phyloP scores from a whole-genome alignment of 2,329 filamentous ascomycete species.

The Fusarium sp. region DNA sequence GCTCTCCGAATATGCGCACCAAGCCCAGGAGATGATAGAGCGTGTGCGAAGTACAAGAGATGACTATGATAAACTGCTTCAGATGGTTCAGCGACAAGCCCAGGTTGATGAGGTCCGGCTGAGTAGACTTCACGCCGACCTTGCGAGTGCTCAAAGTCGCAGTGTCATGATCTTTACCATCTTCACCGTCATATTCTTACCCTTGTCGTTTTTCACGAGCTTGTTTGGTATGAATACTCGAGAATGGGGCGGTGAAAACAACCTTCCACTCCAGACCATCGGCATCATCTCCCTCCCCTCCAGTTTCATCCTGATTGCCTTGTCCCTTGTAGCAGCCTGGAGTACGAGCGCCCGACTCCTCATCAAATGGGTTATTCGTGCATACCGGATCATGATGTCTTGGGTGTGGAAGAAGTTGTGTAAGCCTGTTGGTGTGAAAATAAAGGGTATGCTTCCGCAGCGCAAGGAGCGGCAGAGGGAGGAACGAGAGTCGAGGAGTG shows the following conservation, averaged over 20 bases:
- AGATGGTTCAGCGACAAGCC: slow-evolving; percentile 76
- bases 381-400: slow-evolving; percentile 23
- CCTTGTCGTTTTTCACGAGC: slow-evolving; percentile 74
- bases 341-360: slow-evolving; percentile 60
- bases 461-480: slow-evolving; percentile 37
- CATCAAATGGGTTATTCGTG: slow-evolving; percentile 44
- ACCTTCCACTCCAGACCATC: slow-evolving; percentile 60
- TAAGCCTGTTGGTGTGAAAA: slow-evolving; percentile 36
- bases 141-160: slow-evolving; percentile 71
- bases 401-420: slow-evolving; percentile 46
- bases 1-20: slow-evolving; percentile 67
- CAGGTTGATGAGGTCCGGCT: slow-evolving; percentile 76
- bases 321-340: slow-evolving; percentile 68
- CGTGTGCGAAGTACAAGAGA: slow-evolving; percentile 70
- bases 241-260: slow-evolving; percentile 68
- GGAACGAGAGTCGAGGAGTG: slow-evolving; percentile 35
- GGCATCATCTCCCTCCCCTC: slow-evolving; percentile 63
- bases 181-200: slow-evolving; percentile 73
- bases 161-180: slow-evolving; percentile 76
- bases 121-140: slow-evolving; percentile 72
- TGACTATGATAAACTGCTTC: slow-evolving; percentile 74
- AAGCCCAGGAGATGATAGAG: slow-evolving; percentile 68
- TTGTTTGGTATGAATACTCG: slow-evolving; percentile 75
- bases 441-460: slow-evolving; percentile 35
- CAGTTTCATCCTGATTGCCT: slow-evolving; percentile 62